Percentiles rank a stretch among this genome's conserved stretches.
Evolutionary conservation across 495 filamentous ascomycete species (phyloP).

Genomic region (Podospora comata): DNA sequence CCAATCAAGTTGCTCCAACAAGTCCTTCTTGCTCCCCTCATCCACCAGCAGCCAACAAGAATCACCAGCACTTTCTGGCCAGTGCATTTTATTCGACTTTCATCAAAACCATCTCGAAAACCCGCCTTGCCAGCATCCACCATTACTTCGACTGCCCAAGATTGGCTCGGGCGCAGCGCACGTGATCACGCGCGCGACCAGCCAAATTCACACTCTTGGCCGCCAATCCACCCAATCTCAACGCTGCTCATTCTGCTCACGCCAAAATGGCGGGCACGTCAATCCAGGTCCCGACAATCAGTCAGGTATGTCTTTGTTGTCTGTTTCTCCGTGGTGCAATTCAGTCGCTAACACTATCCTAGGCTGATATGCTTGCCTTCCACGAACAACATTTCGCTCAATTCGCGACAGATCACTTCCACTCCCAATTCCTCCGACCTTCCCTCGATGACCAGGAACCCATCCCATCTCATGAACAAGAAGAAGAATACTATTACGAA

Average conservation of each 20-base stretch:
- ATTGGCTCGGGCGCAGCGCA: constrained; percentile 11
- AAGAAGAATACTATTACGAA: constrained; percentile 36
- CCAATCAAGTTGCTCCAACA: neutral
- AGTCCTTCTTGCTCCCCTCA: neutral
- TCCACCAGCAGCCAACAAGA: neutral
- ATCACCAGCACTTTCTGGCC: neutral
- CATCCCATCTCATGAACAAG: constrained; percentile 17
- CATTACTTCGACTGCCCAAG: neutral
- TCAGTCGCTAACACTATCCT: constrained; percentile 24
- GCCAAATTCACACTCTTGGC: constrained; percentile 5
- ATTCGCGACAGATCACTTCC: constrained; percentile 45
- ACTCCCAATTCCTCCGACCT: constrained; percentile 43
- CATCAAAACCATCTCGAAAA: neutral
- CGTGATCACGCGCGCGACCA: constrained; percentile 18
- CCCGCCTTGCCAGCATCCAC: neutral
- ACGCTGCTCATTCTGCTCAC: constrained; percentile 13
- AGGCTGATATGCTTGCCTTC: constrained; percentile 74
- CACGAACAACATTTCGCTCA: constrained; percentile 62
- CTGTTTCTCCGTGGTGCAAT: neutral
- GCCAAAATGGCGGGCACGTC: constrained; percentile 28
- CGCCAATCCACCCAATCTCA: constrained; percentile 6
- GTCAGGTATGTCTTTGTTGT: constrained; percentile 43
- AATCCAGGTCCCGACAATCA: constrained; percentile 42
- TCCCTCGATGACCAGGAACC: constrained; percentile 16
- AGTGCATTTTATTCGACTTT: neutral